Evolutionary conservation across 345 rosid species (phyloP), one percentile per base, ranked within the genome.

Genomic region (Barbarea vulgaris): DNA sequence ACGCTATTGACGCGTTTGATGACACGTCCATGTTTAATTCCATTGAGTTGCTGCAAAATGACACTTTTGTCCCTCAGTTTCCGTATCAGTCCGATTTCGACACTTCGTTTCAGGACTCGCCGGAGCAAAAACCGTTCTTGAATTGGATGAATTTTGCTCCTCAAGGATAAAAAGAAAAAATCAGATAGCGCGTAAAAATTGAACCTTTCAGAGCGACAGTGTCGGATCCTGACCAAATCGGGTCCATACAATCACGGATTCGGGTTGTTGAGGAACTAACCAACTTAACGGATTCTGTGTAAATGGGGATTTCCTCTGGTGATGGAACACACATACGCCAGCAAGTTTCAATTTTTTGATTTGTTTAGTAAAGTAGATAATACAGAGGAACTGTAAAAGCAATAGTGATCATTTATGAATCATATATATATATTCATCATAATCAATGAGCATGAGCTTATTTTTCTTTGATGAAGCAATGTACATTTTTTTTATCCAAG

Each of bases 1-100:
- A 52, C 30, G 83, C 63, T 4, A 74, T 83, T 0, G 81, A 85
- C 2, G 74, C 48, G 1, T 76, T 76, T 33, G 64, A 76, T 33
- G 70, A 76, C 48, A 52, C 42, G 67, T 67, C 83, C 13, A 67
- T 81, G 75, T 84, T 85, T 46, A 18, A 47, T 61, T 81, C 79
- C 67, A 42, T 79, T 18, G 84, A 81, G 7, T 28, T 61, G 9
- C 79, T 85, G 59, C 82, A 78, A 36, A 88, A 90, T 68, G 87
- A 88, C 77, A 78, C 70, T 39, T 85, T 88, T 77, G 81, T 59
- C 34, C 41, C 81, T 5, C 93, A 82, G 69, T 55, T 68, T 55
- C 79, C 83, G 62, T 85, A 74, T 31, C 87, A 80, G 8, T 44
- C 76, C 67, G 80, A 42, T 7, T 54, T 77, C 59, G 70, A 46